Conservation (phyloP, 129 eudicot species). For the Escallonia rubra region DNA sequence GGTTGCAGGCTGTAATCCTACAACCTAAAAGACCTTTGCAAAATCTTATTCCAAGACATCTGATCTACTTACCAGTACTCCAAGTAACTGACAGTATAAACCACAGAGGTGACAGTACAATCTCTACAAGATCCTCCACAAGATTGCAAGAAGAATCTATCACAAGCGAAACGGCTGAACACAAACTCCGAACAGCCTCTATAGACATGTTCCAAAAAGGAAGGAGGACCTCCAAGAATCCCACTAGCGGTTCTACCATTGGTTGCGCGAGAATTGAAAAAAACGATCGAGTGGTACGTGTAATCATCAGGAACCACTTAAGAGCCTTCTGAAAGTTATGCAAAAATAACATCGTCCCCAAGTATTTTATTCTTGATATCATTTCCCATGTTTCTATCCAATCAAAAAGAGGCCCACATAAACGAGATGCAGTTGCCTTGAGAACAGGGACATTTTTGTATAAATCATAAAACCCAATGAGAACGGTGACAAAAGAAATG, state of each 20-base stretch:
- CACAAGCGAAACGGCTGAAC: slow-evolving; percentile 54
- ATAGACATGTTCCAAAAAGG: slow-evolving; percentile 55
- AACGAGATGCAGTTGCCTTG: slow-evolving; percentile 76
- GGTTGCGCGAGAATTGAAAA: slow-evolving; percentile 61
- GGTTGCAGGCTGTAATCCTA: neutral
- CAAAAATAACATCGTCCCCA: slow-evolving; percentile 93
- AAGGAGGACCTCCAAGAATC: slow-evolving; percentile 44
- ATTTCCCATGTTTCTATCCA: slow-evolving; percentile 98
- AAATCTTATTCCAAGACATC: too few species aligned
- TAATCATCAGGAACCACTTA: slow-evolving; percentile 65
- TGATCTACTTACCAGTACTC: slow-evolving; percentile 51
- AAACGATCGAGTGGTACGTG: slow-evolving; percentile 50
- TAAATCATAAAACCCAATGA: slow-evolving; percentile 87
- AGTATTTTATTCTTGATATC: slow-evolving; percentile 83
- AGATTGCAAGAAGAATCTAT: slow-evolving; percentile 46
- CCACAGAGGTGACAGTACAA: slow-evolving; percentile 65
- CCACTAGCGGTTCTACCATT: slow-evolving; percentile 54
- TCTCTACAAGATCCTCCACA: slow-evolving; percentile 48
- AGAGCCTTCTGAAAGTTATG: slow-evolving; percentile 84
- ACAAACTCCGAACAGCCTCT: slow-evolving; percentile 35
- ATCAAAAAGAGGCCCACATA: slow-evolving; percentile 85
- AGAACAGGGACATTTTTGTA: slow-evolving; percentile 96
- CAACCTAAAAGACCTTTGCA: neutral
- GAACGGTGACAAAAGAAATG: slow-evolving; percentile 76
- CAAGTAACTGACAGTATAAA: slow-evolving; percentile 46